Evolutionary conservation across 805 yeast genomes (phyloP), one percentile per base, ranked within the genome.

Genomic region (Aciculoconidium aculeatum): DNA sequence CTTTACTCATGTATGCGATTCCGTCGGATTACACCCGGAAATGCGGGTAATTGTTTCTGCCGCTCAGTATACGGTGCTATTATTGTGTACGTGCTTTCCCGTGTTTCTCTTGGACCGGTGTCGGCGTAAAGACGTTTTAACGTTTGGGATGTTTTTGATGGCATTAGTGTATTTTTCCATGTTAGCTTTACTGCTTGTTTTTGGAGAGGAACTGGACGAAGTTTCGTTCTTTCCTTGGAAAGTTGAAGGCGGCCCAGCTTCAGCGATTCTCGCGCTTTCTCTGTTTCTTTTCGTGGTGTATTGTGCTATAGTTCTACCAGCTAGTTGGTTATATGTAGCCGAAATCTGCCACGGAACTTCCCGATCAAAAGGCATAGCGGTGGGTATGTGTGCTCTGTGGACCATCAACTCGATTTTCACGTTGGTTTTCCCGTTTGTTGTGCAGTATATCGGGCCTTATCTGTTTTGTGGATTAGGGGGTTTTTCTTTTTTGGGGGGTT

Each of bases 321-420:
- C 63, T 3, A 61, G 74, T 18, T 65, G 70, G 71, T 45, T 73
- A 12, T 72, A 70, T 41, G 59, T 71, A 4, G 61, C 65, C 28
- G 80, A 74, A 39, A 47, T 71, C 4, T 61, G 74, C 23, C 72
- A 73, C 0, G 48, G 49, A 1, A 49, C 51, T 15, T 64, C 70
- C 1, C 64, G 72, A 36, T 51, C 68, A 0, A 70, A 67, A 38
- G 75, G 75, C 0, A 48, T 65, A 15, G 55, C 74, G 0, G 37
- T 70, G 4, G 62, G 72, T 25, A 63, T 68, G 65, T 47, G 66
- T 15, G 45, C 58, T 9, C 66, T 72, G 3, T 72, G 75, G 76
- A 36, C 53, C 1, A 34, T 61, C 6, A 61, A 55, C 36, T 61
- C 61, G 12, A 17, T 44, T 1, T 44, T 66, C 29, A 61, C 66